Evolutionary conservation across 495 filamentous ascomycete species (phyloP).

Genomic region (Pyrenula aspistea): DNA sequence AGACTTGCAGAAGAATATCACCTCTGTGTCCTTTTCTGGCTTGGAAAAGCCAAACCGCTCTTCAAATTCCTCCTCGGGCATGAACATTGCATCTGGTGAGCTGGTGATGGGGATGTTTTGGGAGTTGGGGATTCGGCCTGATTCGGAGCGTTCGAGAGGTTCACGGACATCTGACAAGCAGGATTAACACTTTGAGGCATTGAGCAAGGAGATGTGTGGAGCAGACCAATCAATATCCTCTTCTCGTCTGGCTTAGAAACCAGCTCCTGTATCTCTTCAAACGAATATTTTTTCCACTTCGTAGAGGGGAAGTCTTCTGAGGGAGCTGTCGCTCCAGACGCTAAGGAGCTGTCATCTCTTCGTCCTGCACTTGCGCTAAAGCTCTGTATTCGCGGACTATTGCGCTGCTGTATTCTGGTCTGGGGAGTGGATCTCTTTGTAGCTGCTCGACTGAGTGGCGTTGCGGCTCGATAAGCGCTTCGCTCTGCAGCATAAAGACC

Average conservation of each 20-base stretch:
- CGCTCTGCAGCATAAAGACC: background rate
- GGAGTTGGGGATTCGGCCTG: slow-evolving; percentile 68
- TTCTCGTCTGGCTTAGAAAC: background rate
- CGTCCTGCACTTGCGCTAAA: background rate
- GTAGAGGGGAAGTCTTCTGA: no score
- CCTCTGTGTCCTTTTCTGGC: slow-evolving; percentile 15
- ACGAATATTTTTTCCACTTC: background rate
- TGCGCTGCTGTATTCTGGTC: background rate
- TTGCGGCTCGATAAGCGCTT: background rate
- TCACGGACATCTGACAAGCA: slow-evolving; percentile 61
- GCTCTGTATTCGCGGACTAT: background rate
- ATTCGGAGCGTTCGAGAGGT: slow-evolving; percentile 54
- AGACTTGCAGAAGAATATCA: slow-evolving; percentile 83
- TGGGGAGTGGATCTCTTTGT: background rate
- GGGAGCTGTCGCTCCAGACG: no score
- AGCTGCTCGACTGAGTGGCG: background rate
- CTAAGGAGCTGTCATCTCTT: background rate
- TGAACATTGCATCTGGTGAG: slow-evolving; percentile 27
- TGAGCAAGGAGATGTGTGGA: no score
- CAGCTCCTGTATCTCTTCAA: background rate
- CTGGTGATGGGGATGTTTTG: slow-evolving; percentile 69
- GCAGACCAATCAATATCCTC: background rate
- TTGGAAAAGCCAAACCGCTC: slow-evolving; percentile 34
- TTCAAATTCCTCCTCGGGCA: slow-evolving; percentile 10
- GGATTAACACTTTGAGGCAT: no score